Percentiles rank a stretch among this genome's conserved stretches.
These are phyloP conservation scores for Candida glucosophila DNA, from an alignment of 1,139 yeast species.

Conservation along the genomic window DNA sequence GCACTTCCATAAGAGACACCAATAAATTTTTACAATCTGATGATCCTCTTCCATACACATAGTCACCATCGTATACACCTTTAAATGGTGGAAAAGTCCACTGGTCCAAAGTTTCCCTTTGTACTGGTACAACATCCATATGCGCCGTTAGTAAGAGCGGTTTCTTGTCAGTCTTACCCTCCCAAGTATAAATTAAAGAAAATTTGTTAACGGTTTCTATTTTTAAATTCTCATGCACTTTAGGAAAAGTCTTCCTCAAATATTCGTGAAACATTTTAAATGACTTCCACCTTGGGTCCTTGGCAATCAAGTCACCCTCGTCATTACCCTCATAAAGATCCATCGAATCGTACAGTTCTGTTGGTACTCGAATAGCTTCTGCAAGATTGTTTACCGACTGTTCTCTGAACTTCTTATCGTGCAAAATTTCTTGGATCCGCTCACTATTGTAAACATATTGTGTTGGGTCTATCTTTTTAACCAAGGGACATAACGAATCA, in stretches of 20 bases:
- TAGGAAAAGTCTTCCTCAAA: conserved; percentile 22
- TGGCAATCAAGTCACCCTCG: conserved; percentile 16
- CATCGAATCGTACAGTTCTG: conserved; percentile 50
- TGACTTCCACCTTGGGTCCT: conserved; percentile 23
- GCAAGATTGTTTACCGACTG: conserved; percentile 35
- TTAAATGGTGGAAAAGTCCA: conserved; percentile 70
- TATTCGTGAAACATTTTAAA: conserved; percentile 22
- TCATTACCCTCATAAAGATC: conserved; percentile 16
- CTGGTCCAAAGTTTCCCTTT: conserved; percentile 39
- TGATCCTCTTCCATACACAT: conserved; percentile 33
- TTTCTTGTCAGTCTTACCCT: conserved; percentile 28
- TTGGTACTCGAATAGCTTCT: conserved; percentile 53
- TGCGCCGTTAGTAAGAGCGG: conserved; percentile 71
- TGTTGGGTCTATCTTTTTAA: conserved; percentile 21
- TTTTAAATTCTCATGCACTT: conserved; percentile 21
- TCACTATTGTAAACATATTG: conserved; percentile 13
- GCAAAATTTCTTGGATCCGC: conserved; percentile 18
- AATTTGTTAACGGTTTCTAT: conserved; percentile 23
- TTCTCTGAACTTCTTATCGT: conserved; percentile 30
- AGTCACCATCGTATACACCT: conserved; percentile 56
- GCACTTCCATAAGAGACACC: conserved; percentile 29
- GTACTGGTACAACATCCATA: conserved; percentile 82
- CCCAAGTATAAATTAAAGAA: conserved; percentile 28
- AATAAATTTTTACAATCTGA: conserved; percentile 34
- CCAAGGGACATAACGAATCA: conserved; percentile 27